Evolutionary conservation across 805 yeast species (phyloP), one percentile per base, ranked within the genome.

Genomic region (Myxozyma vanderwaltii): DNA sequence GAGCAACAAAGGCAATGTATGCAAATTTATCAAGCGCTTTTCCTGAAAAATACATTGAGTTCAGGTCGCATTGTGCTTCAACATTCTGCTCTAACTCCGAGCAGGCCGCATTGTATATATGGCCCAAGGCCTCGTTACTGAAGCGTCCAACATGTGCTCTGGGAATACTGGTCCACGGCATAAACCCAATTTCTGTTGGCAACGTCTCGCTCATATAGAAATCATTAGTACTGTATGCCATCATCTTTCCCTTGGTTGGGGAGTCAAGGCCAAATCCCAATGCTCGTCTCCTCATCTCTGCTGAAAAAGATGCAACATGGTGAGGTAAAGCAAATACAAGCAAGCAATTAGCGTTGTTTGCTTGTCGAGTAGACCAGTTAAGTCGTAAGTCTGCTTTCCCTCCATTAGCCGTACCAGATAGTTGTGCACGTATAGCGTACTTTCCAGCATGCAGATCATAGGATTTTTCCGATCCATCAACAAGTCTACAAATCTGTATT

Each of bases 31-130:
- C 96, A 52, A 91, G 75, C 24, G 84, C 80, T 71, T 94, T 92
- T 10, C 98, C 99, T 1, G 96, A 82, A 21, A 89, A 86, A 74
- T 92, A 92, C 88, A 91, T 91, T 0, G 97, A 89, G 63, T 90
- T 90, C 19, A 86, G 76, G 68, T 86, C 76, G n/a, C 86, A 80
- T 71, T 79, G 81, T 23, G 78, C 81, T 2, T 75, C 73, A 36
- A 86, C 79, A 63, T 86, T 88, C 54, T 77, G 82, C 26, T 78
- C 69, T 6, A 82, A 70, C 67, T 88, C 92, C 2, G 69, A 61
- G 19, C 65, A 69, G 2, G 88, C 86, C 0, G 81, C 81, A 15
- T 70, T 65, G n/a, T 74, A 71, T 33, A 88, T 81, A 29, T 73
- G 61, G 2, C 70, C 63, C 41, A 77, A 69, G 0, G 79, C 77